Conservation (phyloP, 1,284 basidiomycete genomes). For the Puccinia hordei region DNA sequence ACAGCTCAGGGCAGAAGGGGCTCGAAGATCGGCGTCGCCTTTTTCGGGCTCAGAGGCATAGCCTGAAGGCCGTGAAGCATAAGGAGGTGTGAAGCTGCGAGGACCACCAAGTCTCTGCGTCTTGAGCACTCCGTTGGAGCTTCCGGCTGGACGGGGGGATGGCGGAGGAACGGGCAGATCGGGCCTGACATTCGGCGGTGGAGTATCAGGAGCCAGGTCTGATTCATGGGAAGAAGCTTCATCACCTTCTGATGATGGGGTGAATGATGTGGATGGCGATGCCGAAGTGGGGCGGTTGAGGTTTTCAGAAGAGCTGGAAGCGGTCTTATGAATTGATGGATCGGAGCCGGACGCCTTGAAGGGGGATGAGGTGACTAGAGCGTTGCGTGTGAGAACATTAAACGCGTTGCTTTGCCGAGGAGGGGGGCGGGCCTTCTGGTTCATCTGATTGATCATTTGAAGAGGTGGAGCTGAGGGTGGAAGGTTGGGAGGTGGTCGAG, state of each 20-base stretch:
- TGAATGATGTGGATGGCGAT: not conserved
- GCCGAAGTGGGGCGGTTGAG: not conserved
- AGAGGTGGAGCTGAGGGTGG: slow-evolving; percentile 34
- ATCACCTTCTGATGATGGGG: slow-evolving; percentile 14
- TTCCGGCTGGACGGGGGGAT: slow-evolving; percentile 8
- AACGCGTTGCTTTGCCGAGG: slow-evolving; percentile 34
- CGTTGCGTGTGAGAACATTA: slow-evolving; percentile 43
- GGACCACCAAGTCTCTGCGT: slow-evolving; percentile 47
- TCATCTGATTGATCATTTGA: slow-evolving; percentile 16
- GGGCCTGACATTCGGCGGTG: not conserved
- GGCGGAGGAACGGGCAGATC: not conserved
- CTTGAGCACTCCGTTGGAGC: slow-evolving; percentile 36
- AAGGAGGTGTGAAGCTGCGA: slow-evolving; percentile 41
- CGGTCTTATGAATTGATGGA: not conserved
- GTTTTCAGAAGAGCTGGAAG: not conserved
- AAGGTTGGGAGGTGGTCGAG: slow-evolving; percentile 33
- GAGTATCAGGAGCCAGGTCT: slow-evolving; percentile 28
- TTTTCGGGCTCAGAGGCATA: slow-evolving; percentile 12
- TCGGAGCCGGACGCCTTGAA: slow-evolving; percentile 31
- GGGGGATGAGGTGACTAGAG: slow-evolving; percentile 48
- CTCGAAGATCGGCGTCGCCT: not conserved
- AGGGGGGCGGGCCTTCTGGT: slow-evolving; percentile 19
- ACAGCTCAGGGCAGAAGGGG: slow-evolving; percentile 33
- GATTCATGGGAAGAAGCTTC: slow-evolving; percentile 22
- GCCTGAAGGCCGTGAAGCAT: not conserved